Evolutionary conservation across 2,329 filamentous ascomycete genomes (phyloP).

Genomic region (Beauveria rudraprayagi): DNA sequence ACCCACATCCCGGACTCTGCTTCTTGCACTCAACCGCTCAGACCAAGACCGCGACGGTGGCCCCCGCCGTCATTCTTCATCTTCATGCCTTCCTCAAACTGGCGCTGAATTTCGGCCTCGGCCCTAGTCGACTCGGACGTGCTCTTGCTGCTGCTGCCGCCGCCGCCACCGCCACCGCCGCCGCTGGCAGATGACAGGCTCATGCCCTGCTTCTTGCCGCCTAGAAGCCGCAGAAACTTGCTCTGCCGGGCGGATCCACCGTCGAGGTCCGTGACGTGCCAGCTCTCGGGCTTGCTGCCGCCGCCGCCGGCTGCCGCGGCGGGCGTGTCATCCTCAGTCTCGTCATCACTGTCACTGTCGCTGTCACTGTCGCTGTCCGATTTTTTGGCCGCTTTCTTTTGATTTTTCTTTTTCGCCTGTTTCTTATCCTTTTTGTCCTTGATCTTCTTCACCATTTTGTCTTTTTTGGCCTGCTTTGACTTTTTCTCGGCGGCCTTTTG

Average conservation of each 20-base stretch:
- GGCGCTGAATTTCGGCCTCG: conserved; percentile 46
- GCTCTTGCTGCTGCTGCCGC: conserved; percentile 14
- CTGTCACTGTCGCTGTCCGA: neutral
- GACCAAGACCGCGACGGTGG: conserved; percentile 35
- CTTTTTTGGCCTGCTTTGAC: conserved; percentile 13
- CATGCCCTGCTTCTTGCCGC: conserved; percentile 11
- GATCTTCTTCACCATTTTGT: conserved; percentile 16
- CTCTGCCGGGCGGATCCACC: conserved; percentile 43
- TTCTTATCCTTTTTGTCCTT: conserved; percentile 14
- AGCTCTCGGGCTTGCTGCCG: conserved; percentile 31
- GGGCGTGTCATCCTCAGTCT: conserved; percentile 11
- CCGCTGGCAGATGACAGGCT: neutral
- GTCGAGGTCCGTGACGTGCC: conserved; percentile 45
- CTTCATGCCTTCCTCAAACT: conserved; percentile 49
- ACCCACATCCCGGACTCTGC: too few relatives aligned
- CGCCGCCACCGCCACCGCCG: conserved; percentile 9
- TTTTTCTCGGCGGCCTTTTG: conserved; percentile 2
- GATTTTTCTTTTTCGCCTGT: conserved; percentile 9
- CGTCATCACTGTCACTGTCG: conserved; percentile 19
- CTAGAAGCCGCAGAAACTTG: conserved; percentile 49
- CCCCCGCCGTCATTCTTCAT: conserved; percentile 45
- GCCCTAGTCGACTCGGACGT: conserved; percentile 29
- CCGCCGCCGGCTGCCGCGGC: conserved; percentile 8
- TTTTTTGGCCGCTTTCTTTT: conserved; percentile 15
- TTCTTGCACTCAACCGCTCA: conserved; percentile 36